Evolutionary conservation across 176 grass and related monocot species (phyloP).

Genomic region (Poa pratensis): DNA sequence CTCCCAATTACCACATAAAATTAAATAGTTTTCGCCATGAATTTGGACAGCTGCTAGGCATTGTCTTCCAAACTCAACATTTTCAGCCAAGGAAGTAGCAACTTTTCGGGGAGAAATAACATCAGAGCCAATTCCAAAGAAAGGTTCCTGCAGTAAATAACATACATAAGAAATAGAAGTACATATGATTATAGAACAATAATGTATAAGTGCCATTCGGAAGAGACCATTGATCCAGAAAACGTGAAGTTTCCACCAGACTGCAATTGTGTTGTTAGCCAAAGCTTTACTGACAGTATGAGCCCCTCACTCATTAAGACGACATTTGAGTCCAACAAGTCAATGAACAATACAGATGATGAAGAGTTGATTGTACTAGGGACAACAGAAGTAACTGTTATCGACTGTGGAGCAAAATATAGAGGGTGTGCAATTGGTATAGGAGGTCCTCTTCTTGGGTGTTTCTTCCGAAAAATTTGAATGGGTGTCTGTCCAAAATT

Average conservation of each 20-base stretch:
- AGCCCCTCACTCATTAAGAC: conserved; percentile 75
- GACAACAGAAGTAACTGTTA: conserved; percentile 74
- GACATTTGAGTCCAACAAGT: conserved; percentile 80
- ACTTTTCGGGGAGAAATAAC: conserved; percentile 85
- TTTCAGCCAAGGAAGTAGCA: conserved; percentile 81
- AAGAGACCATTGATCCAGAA: conserved; percentile 89
- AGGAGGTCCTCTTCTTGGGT: conserved; percentile 95
- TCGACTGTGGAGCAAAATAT: conserved; percentile 94
- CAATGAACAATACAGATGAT: conserved; percentile 76
- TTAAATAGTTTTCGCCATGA: conserved; percentile 87
- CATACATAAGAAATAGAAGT: conserved; percentile 37
- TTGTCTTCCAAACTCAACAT: conserved; percentile 88
- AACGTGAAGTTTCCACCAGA: conserved; percentile 96
- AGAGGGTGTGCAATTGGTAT: conserved; percentile 91
- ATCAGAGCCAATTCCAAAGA: conserved; percentile 98
- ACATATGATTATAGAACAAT: conserved; percentile 25
- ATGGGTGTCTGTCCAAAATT: conserved; percentile 99
- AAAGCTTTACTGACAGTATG: conserved; percentile 78
- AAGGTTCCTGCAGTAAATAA: conserved; percentile 72
- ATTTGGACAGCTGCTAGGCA: conserved; percentile 81
- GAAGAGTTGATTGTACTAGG: conserved; percentile 52
- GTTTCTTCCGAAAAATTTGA: conserved; percentile 96
- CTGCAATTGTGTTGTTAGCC: conserved; percentile 88
- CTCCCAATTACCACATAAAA: conserved; percentile 97
- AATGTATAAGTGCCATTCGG: conserved; percentile 3